Evolutionary conservation across 306 rosid species (phyloP), one percentile per base, ranked within the genome.

Genomic region (Morella rubra): DNA sequence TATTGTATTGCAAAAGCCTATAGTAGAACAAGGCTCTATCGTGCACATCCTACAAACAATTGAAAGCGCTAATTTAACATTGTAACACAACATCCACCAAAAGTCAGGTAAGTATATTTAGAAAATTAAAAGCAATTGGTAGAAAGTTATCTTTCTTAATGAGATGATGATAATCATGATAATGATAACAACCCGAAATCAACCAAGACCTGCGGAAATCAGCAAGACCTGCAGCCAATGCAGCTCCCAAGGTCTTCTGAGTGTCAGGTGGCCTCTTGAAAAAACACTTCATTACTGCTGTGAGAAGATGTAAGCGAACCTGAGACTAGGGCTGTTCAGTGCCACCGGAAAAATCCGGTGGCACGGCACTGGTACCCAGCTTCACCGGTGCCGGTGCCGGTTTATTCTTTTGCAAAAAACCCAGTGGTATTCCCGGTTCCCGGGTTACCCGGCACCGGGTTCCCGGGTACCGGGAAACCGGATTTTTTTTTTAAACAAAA

Each of bases 221-320:
- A 82, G 96, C 89, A 79, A 92, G 85, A 69, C 98, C 99, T 73
- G 97, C 96, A 73, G 98, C 96, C 85, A 96, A 84, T 68, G 96
- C 99, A 84, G 96, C 98, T 76, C 98, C 98, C 83, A 96, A 86
- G 72, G 97, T 88, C 76, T 86, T 89, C 73, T 88, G 96, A 81
- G 98, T 87, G 89, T 96, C 99, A 8, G 99, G 99, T 11, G 99
- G 86, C 85, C 98, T 93, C 87, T 96, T 96, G 83, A 96, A 96
- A 87, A 96, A 96, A 77, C 99, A 96, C 89, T 96, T 96, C 99
- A 92, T 89, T 22, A 91, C 97, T 68, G 99, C 98, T 68, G 99
- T 92, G 75, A 96, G 97, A 78, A 96, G 93, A 89, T 96, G 99
- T 58, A 96, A 80, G 76, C 97, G 99, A 80, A 96, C 99, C 99